These are phyloP conservation scores for Fusarium tricinctum DNA, from an alignment of 2,329 filamentous ascomycete species.

Conservation along the genomic window DNA sequence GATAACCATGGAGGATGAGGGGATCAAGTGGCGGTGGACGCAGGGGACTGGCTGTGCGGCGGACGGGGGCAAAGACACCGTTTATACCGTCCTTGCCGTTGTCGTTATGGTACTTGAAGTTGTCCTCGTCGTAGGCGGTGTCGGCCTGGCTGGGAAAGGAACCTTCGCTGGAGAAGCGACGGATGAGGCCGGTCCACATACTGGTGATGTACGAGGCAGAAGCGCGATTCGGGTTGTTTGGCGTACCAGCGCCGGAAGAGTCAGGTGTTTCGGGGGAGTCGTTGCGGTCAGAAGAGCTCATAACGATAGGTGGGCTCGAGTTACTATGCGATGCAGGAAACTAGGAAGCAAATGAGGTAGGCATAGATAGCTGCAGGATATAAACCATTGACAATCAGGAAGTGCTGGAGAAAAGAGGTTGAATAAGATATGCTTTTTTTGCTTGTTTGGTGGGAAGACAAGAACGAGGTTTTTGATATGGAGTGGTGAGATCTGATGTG, in stretches of 20 bases:
- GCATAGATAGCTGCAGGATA: constrained; percentile 5
- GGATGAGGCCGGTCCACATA: constrained; percentile 74
- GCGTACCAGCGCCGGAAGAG: constrained; percentile 47
- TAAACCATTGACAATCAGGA: constrained; percentile 9
- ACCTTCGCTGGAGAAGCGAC: constrained; percentile 72
- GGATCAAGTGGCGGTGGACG: constrained; percentile 91
- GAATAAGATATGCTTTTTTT: background rate
- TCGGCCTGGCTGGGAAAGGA: constrained; percentile 51
- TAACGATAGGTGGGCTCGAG: constrained; percentile 13
- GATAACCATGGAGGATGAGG: constrained; percentile 77
- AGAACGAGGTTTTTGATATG: constrained; percentile 11
- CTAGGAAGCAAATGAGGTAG: constrained; percentile 9
- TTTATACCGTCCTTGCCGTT: constrained; percentile 67
- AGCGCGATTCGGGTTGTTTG: constrained; percentile 42
- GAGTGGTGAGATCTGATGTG: constrained; percentile 23
- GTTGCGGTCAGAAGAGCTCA: constrained; percentile 44
- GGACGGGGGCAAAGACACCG: constrained; percentile 66
- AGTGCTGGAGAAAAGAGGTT: background rate
- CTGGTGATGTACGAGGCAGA: constrained; percentile 50
- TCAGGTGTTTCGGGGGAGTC: constrained; percentile 44
- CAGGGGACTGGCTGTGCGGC: constrained; percentile 80
- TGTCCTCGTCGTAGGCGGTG: constrained; percentile 39
- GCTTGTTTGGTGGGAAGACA: background rate
- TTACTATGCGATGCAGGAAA: background rate
- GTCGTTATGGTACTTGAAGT: constrained; percentile 29